Conservation (phyloP, 768 basidiomycete species). For the Leccinum variicolor region DNA sequence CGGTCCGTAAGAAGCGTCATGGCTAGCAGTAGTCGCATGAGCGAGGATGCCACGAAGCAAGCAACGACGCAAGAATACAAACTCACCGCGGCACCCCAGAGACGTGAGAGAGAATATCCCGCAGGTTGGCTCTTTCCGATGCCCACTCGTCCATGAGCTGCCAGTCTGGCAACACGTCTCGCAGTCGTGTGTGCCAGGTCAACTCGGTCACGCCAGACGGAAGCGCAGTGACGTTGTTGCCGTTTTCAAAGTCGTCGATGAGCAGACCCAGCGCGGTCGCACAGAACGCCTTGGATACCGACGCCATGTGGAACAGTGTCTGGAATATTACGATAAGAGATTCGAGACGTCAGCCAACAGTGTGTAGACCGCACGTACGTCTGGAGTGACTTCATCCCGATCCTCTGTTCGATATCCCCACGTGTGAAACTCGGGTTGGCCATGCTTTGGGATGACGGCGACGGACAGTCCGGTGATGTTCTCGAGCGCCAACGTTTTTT, state of each 20-base stretch:
- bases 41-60: background rate
- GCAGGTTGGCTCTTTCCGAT: conserved; percentile 32
- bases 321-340: background rate
- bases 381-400: conserved; percentile 28
- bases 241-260: conserved; percentile 38
- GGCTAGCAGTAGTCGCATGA: conserved; percentile 17
- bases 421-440: conserved; percentile 26
- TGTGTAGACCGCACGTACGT: conserved; percentile 20
- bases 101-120: conserved; percentile 39
- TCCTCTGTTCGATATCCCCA: conserved; percentile 38
- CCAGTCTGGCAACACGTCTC: conserved; percentile 41
- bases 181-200: conserved; percentile 33
- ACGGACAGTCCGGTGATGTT: conserved; percentile 32
- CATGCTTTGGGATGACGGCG: conserved; percentile 24
- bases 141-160: conserved; percentile 39
- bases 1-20: conserved; percentile 32
- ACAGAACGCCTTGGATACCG: conserved; percentile 40
- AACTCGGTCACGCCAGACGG: conserved; percentile 30
- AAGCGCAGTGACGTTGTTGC: conserved; percentile 34
- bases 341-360: background rate
- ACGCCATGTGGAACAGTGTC: conserved; percentile 39
- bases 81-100: conserved; percentile 38
- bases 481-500: conserved; percentile 14
- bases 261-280: conserved; percentile 38
- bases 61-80: background rate